Base-by-base conservation (phyloP, 163 green algal species). In the Prototheca cutis region DNA sequence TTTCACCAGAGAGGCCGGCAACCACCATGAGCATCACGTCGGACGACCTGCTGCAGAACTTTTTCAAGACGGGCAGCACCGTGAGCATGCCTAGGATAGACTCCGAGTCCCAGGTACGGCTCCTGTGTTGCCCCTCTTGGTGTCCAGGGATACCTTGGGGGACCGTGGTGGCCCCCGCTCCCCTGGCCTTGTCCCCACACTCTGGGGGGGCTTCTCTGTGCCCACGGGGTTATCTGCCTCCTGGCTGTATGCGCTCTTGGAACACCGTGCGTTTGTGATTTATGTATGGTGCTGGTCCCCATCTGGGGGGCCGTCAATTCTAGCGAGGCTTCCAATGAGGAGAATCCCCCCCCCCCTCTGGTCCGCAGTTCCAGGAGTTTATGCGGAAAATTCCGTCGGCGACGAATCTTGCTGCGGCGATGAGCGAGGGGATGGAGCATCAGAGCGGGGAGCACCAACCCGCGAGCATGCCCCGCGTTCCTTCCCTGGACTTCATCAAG, bases 381-480 rank as follows among this genome's bases (percentile, higher is more conserved):
- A 34, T 59, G 31, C 30, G 31, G 28, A 59, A 59, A 31, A 59
- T 59, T 13, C 53, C 53, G 31, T 59, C 53, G 30, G 53, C 53
- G 13, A 59, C 30, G 30, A 59, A 59, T 19, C 53, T 59, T 17
- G 49, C 28, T 34, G 49, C 27, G 27, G 25, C 49, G 21, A 75
- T 80, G 49, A 34, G 25, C 19, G 49, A 33, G 36, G 36, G 36
- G 13, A 45, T 15, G 17, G 36, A 34, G 10, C 8, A 15, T 27
- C 8, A 33, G 5, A 6, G 23, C 49, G 49, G 23, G 27, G 21
- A 34, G 49, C 10, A 17, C 25, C 42, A 19, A 24, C 10, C 42
- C 1, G 10, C 10, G 42, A 21, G 49, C 19, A 18, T 56, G 6
- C 49, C 49, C 6, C 49, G 49, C 18, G 49, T 56, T 24, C 49